Evolutionary conservation across 2,329 filamentous ascomycete genomes (phyloP), one percentile per base, ranked within the genome.

Genomic region (Pochonia chlamydosporia): DNA sequence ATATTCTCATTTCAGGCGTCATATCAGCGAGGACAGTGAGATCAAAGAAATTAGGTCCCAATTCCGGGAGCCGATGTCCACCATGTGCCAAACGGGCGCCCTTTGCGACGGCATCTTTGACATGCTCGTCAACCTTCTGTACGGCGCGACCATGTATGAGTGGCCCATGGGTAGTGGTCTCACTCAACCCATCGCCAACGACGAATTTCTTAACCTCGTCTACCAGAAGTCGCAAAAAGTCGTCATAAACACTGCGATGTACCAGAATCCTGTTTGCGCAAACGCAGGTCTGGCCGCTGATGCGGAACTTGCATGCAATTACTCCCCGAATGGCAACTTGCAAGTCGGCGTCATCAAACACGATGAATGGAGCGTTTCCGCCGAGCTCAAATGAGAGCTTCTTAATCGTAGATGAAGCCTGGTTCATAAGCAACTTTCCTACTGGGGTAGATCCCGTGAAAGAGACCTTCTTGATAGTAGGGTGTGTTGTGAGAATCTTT

Each of bases 351-450:
- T 97, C 92, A 60, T 96, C 90, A 61, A 97, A 97, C 28, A 97
- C 89, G 55, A 97, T 96, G 64, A 96, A 95, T 1, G 92, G 92
- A 0, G 91, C 88, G 64, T 97, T 97, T 41, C 92, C 92, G 46
- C 92, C 92, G 1, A 97, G 84, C 65, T 97, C 92, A 64, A 96
- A 87, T 0, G 87, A 92, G 30, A 83, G 63, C 55, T 82, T 78
- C 78, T 97, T 97, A 56, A 96, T 71, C 0, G 90, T 96, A 36
- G 79, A 77, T 0, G 90, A 81, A 11, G 86, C 85, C 67, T 96
- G 91, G 71, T 87, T 87, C 89, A 96, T 96, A 45, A 97, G 79
- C 7, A 85, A 73, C 63, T 84, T 85, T 24, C 82, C 82, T 28
- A 85, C 81, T 42, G 62, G 67, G 1, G 82, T 85, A 20, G 69